Evolutionary conservation across 2,329 filamentous ascomycete species (phyloP).

Genomic region (Fusarium buxicola): DNA sequence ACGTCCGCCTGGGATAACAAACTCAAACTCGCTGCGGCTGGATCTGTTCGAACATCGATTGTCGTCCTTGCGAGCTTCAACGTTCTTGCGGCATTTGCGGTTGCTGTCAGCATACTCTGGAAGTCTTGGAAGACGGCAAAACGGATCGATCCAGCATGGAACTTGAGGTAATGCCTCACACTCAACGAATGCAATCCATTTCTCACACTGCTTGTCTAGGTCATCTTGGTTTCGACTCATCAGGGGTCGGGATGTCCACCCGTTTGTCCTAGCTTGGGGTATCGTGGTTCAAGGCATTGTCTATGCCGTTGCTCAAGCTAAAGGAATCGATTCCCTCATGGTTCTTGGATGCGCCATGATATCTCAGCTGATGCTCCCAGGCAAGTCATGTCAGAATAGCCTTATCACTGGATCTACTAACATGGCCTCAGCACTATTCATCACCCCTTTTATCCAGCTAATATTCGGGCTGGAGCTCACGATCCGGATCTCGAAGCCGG

Average conservation of each 20-base stretch:
- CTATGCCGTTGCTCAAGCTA: slow-evolving; percentile 68
- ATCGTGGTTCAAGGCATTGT: slow-evolving; percentile 69
- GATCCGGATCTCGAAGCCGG: slow-evolving; percentile 63
- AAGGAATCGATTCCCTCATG: slow-evolving; percentile 63
- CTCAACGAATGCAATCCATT: not conserved
- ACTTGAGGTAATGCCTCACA: slow-evolving; percentile 53
- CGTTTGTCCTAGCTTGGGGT: slow-evolving; percentile 67
- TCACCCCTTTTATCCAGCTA: slow-evolving; percentile 73
- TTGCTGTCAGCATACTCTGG: slow-evolving; percentile 67
- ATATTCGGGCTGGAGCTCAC: slow-evolving; percentile 73
- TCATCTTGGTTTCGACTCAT: slow-evolving; percentile 58
- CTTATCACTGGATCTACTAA: slow-evolving; percentile 39
- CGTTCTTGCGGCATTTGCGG: slow-evolving; percentile 66
- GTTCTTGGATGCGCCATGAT: slow-evolving; percentile 64
- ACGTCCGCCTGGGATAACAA: slow-evolving; percentile 62
- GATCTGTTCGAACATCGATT: slow-evolving; percentile 70
- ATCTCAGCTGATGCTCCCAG: slow-evolving; percentile 70
- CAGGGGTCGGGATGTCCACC: slow-evolving; percentile 61
- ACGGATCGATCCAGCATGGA: slow-evolving; percentile 54
- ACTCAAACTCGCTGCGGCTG: slow-evolving; percentile 64
- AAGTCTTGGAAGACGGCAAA: slow-evolving; percentile 63
- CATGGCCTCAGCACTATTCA: slow-evolving; percentile 64
- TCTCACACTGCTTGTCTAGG: slow-evolving; percentile 43
- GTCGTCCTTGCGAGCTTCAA: slow-evolving; percentile 73
- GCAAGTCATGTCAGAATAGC: slow-evolving; percentile 52